These are phyloP conservation scores for Pleurotus djamor DNA, from an alignment of 768 basidiomycete genomes.

Conservation along the genomic window DNA sequence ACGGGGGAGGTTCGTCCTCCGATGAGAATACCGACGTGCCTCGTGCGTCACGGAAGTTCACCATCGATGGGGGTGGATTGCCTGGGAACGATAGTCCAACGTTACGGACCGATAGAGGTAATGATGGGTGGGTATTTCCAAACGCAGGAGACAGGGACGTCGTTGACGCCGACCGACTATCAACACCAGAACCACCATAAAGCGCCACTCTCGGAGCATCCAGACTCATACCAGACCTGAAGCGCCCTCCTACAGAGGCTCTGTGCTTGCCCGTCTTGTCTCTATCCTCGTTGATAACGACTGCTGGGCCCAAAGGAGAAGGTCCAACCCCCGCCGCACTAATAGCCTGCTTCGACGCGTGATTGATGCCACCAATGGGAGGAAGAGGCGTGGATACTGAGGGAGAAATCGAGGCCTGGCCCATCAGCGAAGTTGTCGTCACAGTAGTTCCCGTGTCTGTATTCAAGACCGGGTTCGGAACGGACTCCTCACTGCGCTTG, in stretches of 20 bases:
- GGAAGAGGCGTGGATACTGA: neutral
- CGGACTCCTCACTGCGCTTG: neutral
- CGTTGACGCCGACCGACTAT: conserved; percentile 4
- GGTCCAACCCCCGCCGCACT: conserved; percentile 5
- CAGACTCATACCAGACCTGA: neutral
- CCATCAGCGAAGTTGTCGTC: neutral
- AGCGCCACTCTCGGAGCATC: neutral
- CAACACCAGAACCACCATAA: neutral
- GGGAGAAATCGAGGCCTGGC: neutral
- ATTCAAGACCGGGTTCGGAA: conserved; percentile 1
- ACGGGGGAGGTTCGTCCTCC: conserved; percentile 24
- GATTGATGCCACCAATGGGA: neutral
- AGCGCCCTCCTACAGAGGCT: neutral
- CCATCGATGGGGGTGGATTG: neutral
- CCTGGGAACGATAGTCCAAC: neutral
- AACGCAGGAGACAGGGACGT: conserved; percentile 3
- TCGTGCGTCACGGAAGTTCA: conserved; percentile 1
- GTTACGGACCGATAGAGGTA: neutral
- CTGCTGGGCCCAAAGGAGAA: conserved; percentile 1
- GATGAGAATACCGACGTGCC: conserved; percentile 13
- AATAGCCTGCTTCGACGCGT: neutral
- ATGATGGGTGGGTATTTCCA: neutral
- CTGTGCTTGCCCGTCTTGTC: neutral
- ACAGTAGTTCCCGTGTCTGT: conserved; percentile 1
- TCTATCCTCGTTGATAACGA: neutral